phyloP scores from a whole-genome alignment of 371 early-diverging fungal species.

The Conidiobolus incongruus region DNA sequence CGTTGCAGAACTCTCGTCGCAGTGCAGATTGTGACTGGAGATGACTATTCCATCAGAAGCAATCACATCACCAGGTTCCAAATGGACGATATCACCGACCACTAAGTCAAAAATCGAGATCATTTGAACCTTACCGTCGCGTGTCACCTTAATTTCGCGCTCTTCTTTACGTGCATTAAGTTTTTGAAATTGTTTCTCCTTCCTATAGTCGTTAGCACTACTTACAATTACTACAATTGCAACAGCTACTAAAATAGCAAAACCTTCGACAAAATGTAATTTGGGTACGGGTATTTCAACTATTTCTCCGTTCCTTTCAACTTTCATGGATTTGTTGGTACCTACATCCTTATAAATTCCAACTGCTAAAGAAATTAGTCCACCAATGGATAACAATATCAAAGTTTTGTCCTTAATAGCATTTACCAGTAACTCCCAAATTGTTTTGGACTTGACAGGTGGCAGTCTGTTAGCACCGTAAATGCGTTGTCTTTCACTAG shows the following conservation, averaged over 20 bases:
- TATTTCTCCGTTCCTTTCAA: slow-evolving; percentile 33
- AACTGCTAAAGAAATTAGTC: slow-evolving; percentile 56
- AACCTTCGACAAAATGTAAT: slow-evolving; percentile 45
- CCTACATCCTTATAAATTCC: slow-evolving; percentile 68
- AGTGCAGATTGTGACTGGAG: slow-evolving; percentile 55
- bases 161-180: slow-evolving; percentile 65
- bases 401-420: slow-evolving; percentile 61
- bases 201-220: slow-evolving; percentile 64
- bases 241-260: slow-evolving; percentile 60
- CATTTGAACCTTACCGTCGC: slow-evolving; percentile 50
- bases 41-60: slow-evolving; percentile 72
- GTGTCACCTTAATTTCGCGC: slow-evolving; percentile 39
- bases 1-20: slow-evolving; percentile 87
- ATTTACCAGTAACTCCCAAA: slow-evolving; percentile 48
- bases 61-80: slow-evolving; percentile 90
- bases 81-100: slow-evolving; percentile 72
- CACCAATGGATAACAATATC: slow-evolving; percentile 60
- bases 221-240: slow-evolving; percentile 56
- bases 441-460: slow-evolving; percentile 32
- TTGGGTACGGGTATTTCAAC: slow-evolving; percentile 6
- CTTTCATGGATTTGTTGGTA: slow-evolving; percentile 12
- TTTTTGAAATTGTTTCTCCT: slow-evolving; percentile 63
- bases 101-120: slow-evolving; percentile 64
- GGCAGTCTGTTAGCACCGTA: slow-evolving; percentile 49
- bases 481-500: slow-evolving; percentile 10